phyloP scores from a whole-genome alignment of 2,329 filamentous ascomycete genomes.

The Talaromyces sp. region DNA sequence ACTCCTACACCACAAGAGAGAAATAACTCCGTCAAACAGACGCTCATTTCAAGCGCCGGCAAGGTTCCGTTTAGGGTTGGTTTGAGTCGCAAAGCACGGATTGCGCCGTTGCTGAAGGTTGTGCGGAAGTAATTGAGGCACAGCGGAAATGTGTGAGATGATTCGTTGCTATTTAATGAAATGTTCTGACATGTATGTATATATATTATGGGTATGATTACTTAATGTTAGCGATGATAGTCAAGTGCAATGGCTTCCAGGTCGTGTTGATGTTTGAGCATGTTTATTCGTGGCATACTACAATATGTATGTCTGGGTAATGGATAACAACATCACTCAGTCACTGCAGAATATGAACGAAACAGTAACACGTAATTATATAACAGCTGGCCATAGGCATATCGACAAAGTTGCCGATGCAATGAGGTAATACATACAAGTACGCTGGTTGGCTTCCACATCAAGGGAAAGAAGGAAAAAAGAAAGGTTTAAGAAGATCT shows the following conservation, averaged over 20 bases:
- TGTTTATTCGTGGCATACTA: not conserved
- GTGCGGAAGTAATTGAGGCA: constrained; percentile 36
- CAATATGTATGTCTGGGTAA: not conserved
- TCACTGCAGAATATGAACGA: not conserved
- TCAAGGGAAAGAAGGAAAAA: not conserved
- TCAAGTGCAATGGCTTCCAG: not conserved
- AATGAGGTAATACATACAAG: not conserved
- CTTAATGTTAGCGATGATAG: not conserved
- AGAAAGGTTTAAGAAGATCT: constrained; percentile 10
- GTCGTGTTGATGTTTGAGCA: not conserved
- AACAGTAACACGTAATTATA: not conserved
- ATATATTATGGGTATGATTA: not conserved
- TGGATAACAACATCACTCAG: not conserved
- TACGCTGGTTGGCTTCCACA: not conserved
- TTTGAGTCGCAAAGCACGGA: constrained; percentile 47
- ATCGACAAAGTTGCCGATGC: not conserved
- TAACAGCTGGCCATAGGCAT: not conserved
- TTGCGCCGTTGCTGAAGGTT: constrained; percentile 48
- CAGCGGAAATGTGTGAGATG: not conserved
- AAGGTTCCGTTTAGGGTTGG: constrained; percentile 47
- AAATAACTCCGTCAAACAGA: constrained; percentile 36
- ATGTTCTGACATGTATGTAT: not conserved
- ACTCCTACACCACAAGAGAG: not conserved
- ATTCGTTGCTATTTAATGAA: not conserved
- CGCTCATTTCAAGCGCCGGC: constrained; percentile 37